Conservation (phyloP, 306 rosid species). For the Cicer judaicum region DNA sequence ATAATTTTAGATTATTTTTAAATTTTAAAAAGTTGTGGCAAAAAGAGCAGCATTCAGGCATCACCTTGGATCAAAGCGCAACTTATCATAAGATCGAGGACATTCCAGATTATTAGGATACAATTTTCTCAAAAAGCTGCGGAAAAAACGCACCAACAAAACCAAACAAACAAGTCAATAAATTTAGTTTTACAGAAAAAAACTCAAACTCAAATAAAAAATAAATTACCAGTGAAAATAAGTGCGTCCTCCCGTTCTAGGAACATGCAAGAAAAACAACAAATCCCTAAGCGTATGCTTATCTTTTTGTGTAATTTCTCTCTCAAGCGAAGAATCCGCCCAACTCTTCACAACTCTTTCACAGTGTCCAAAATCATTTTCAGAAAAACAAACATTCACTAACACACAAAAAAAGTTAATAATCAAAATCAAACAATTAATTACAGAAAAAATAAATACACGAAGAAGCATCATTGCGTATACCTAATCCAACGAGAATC, state of each 20-base stretch:
- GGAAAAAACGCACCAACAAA: slow-evolving; percentile 40
- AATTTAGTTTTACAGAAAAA: neutral
- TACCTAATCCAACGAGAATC: slow-evolving; percentile 70
- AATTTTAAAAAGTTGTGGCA: neutral
- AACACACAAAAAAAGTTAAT: slow-evolving; percentile 37
- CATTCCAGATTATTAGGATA: slow-evolving; percentile 80
- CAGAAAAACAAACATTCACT: slow-evolving; percentile 54
- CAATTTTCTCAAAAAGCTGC: slow-evolving; percentile 88
- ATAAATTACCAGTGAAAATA: slow-evolving; percentile 79
- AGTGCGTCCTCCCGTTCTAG: slow-evolving; percentile 95
- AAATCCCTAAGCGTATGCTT: slow-evolving; percentile 74
- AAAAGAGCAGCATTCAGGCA: neutral
- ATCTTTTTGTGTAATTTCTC: slow-evolving; percentile 59
- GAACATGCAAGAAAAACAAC: slow-evolving; percentile 91
- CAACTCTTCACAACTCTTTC: slow-evolving; percentile 76
- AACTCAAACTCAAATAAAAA: neutral
- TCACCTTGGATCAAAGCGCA: slow-evolving; percentile 97
- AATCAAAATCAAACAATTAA: slow-evolving; percentile 27
- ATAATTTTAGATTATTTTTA: neutral
- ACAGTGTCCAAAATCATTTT: slow-evolving; percentile 62
- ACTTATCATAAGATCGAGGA: slow-evolving; percentile 93
- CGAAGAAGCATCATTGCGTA: neutral
- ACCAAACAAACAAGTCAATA: slow-evolving; percentile 32
- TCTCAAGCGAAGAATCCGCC: slow-evolving; percentile 69
- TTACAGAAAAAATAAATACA: neutral